These are phyloP conservation scores for Rhizomucor miehei DNA, from an alignment of 371 early-diverging fungal species.

Conservation along the genomic window DNA sequence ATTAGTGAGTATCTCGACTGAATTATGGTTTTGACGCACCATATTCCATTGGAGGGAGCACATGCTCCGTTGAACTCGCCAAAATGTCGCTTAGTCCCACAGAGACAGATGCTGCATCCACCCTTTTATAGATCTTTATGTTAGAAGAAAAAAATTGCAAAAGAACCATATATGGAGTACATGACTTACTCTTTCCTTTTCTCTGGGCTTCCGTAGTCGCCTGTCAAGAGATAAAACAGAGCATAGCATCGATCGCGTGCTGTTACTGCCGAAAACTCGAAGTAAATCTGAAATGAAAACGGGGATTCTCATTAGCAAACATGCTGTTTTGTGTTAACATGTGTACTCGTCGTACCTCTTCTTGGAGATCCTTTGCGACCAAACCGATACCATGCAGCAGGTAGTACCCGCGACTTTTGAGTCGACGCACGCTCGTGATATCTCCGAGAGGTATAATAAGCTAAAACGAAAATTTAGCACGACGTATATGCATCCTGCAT, in stretches of 20 bases:
- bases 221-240: slow-evolving; percentile 13
- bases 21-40: slow-evolving; percentile 13
- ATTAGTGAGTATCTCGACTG: not conserved
- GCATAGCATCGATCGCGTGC: slow-evolving; percentile 27
- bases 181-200: not conserved
- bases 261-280: slow-evolving; percentile 37
- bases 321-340: not conserved
- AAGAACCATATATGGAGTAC: too few species aligned
- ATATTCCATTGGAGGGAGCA: slow-evolving; percentile 29
- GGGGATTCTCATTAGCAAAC: not conserved
- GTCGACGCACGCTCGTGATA: slow-evolving; percentile 25
- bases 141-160: not conserved
- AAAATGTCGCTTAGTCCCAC: slow-evolving; percentile 19
- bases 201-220: not conserved
- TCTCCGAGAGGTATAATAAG: slow-evolving; percentile 38
- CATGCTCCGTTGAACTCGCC: slow-evolving; percentile 23
- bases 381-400: slow-evolving; percentile 30
- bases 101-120: not conserved
- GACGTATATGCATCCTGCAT: too few species aligned
- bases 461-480: too few species aligned
- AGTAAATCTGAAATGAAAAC: slow-evolving; percentile 21
- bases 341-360: slow-evolving; percentile 24
- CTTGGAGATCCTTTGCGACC: slow-evolving; percentile 26
- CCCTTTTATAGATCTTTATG: not conserved
- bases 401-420: slow-evolving; percentile 31